A percentile compares a stretch with the other conserved stretches of the same genome.
Evolutionary conservation across 2,329 filamentous ascomycete genomes (phyloP).

Genomic region (Fusarium mexicanum): DNA sequence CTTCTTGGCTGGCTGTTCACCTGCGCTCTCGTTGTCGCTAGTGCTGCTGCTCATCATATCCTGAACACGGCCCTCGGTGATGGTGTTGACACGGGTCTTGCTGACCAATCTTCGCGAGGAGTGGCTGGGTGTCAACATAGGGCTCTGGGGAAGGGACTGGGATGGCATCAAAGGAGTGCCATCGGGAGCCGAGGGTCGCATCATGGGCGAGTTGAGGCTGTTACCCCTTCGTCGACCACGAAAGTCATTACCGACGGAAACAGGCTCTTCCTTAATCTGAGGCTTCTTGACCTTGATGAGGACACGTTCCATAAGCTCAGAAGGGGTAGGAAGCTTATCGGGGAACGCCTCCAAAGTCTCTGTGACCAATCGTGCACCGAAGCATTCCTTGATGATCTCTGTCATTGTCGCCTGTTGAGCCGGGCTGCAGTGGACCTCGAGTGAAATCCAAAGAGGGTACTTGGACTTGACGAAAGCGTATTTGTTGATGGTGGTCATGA

Average conservation of each 20-base stretch:
- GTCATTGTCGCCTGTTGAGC: slow-evolving; percentile 90
- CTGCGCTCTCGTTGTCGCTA: slow-evolving; percentile 82
- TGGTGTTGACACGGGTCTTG: slow-evolving; percentile 66
- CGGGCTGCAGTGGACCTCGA: slow-evolving; percentile 91
- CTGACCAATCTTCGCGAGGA: slow-evolving; percentile 58
- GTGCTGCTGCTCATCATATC: slow-evolving; percentile 68
- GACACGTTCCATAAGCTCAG: slow-evolving; percentile 83
- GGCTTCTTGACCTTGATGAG: slow-evolving; percentile 95
- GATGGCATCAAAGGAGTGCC: slow-evolving; percentile 59
- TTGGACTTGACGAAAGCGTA: slow-evolving; percentile 90
- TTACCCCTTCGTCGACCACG: slow-evolving; percentile 65
- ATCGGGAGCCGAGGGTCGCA: slow-evolving; percentile 70
- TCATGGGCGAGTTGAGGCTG: slow-evolving; percentile 76
- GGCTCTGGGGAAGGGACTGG: slow-evolving; percentile 64
- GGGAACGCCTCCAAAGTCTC: slow-evolving; percentile 76
- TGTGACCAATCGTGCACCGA: slow-evolving; percentile 81
- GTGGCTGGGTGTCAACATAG: slow-evolving; percentile 61
- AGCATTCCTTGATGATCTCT: slow-evolving; percentile 84
- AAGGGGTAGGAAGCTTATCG: slow-evolving; percentile 81
- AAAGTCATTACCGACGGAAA: slow-evolving; percentile 44
- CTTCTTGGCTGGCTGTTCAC: slow-evolving; percentile 67
- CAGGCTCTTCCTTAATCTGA: slow-evolving; percentile 54
- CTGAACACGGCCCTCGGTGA: slow-evolving; percentile 65
- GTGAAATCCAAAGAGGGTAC: slow-evolving; percentile 91
- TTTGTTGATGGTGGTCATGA: slow-evolving; percentile 91